Evolutionary conservation across 164 flowering plant species (phyloP).

Genomic region (Magnolia kwangsiensis): DNA sequence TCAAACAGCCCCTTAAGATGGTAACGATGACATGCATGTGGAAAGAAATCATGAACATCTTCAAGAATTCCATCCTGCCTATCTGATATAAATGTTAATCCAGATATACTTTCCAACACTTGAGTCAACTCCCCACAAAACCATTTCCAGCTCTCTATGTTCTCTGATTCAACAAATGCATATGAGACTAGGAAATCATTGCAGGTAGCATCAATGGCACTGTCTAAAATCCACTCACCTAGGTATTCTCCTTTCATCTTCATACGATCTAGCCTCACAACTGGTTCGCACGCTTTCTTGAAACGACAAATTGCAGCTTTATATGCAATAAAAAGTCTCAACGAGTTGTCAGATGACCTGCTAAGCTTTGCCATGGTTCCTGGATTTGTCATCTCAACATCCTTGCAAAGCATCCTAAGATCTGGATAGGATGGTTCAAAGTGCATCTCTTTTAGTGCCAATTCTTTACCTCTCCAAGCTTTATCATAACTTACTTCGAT

Average conservation of each 20-base stretch:
- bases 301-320: background rate
- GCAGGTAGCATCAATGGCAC: too few species aligned
- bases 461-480: background rate
- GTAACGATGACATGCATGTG: background rate
- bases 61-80: background rate
- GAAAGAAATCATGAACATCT: background rate
- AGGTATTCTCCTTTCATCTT: background rate
- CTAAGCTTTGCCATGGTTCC: background rate
- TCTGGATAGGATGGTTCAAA: background rate
- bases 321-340: background rate
- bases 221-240: background rate
- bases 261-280: background rate
- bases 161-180: background rate
- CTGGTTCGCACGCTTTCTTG: background rate
- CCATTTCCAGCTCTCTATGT: background rate
- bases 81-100: background rate
- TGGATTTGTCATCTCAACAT: background rate
- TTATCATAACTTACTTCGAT: background rate
- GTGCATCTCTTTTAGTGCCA: background rate
- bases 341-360: background rate
- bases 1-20: background rate
- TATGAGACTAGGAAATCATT: background rate
- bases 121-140: background rate
- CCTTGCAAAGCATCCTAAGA: background rate
- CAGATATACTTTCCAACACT: background rate